Conservation (phyloP, 441 rosid genomes). For the Adansonia gregorii region DNA sequence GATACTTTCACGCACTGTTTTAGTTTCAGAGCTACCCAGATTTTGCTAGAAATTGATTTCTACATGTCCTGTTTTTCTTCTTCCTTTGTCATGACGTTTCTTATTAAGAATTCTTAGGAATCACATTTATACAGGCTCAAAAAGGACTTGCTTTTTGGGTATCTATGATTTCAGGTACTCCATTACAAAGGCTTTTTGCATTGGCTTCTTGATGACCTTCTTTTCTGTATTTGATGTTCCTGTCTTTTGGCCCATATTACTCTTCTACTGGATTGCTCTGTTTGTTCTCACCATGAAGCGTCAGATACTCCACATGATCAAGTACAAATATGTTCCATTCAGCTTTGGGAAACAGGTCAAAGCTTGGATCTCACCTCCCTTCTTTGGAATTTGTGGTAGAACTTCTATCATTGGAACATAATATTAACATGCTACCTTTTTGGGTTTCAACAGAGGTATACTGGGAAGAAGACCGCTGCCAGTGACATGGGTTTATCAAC, state of each 20-base stretch:
- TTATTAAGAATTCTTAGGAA: background rate
- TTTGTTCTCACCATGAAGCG: slow-evolving; percentile 75
- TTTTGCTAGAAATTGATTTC: background rate
- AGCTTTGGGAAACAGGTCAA: slow-evolving; percentile 74
- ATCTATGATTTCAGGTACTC: slow-evolving; percentile 55
- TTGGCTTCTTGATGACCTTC: slow-evolving; percentile 74
- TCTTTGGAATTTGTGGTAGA: background rate
- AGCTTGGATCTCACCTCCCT: background rate
- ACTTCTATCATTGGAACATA: slow-evolving; percentile 7
- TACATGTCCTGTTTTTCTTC: background rate
- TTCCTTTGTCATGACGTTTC: background rate
- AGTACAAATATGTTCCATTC: slow-evolving; percentile 69
- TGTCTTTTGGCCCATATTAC: slow-evolving; percentile 76
- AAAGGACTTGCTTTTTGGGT: background rate
- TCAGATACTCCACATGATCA: slow-evolving; percentile 74
- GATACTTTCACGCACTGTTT: background rate
- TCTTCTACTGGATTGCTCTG: slow-evolving; percentile 67
- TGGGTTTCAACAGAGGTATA: slow-evolving; percentile 41
- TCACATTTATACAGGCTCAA: background rate
- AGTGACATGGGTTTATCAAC: slow-evolving; percentile 33
- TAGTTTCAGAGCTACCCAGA: background rate
- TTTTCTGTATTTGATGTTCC: slow-evolving; percentile 71
- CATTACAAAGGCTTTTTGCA: slow-evolving; percentile 67
- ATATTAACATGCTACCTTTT: background rate
- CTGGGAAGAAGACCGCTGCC: slow-evolving; percentile 36